Evolutionary conservation across 768 basidiomycete genomes (phyloP).

Genomic region (Leccinum truebloodii): DNA sequence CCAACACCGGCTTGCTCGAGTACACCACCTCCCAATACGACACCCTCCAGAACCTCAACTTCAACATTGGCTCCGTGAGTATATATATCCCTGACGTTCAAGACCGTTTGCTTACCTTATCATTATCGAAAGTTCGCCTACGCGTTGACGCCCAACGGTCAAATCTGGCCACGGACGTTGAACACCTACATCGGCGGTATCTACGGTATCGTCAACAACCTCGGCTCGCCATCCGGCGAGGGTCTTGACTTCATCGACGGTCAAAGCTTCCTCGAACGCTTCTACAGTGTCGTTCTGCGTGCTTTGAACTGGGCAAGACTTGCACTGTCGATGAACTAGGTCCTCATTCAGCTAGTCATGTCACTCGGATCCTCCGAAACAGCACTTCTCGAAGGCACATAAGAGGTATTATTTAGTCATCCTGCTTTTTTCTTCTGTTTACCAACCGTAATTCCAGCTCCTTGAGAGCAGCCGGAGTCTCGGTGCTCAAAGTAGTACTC

Average conservation of each 20-base stretch:
- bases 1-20: constrained; percentile 47
- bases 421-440: too few relatives aligned
- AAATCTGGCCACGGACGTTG: constrained; percentile 43
- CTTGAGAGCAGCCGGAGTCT: too few relatives aligned
- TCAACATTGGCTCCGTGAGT: constrained; percentile 52
- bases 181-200: constrained; percentile 49
- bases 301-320: too few relatives aligned
- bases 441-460: too few relatives aligned
- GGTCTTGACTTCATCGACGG: constrained; percentile 61
- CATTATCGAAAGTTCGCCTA: constrained; percentile 29
- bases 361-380: too few relatives aligned
- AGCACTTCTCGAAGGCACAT: too few relatives aligned
- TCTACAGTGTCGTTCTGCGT: constrained; percentile 50
- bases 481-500: too few relatives aligned
- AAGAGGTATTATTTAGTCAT: too few relatives aligned
- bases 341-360: too few relatives aligned
- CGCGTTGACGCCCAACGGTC: constrained; percentile 43
- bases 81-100: neutral
- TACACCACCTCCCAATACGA: constrained; percentile 52
- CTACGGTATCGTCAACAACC: constrained; percentile 39
- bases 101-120: neutral
- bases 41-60: constrained; percentile 55
- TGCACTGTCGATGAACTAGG: too few relatives aligned
- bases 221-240: constrained; percentile 42
- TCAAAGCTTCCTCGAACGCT: constrained; percentile 56